Base-by-base conservation (phyloP, 73 alveolate genomes). In the Effrenium voratum region DNA sequence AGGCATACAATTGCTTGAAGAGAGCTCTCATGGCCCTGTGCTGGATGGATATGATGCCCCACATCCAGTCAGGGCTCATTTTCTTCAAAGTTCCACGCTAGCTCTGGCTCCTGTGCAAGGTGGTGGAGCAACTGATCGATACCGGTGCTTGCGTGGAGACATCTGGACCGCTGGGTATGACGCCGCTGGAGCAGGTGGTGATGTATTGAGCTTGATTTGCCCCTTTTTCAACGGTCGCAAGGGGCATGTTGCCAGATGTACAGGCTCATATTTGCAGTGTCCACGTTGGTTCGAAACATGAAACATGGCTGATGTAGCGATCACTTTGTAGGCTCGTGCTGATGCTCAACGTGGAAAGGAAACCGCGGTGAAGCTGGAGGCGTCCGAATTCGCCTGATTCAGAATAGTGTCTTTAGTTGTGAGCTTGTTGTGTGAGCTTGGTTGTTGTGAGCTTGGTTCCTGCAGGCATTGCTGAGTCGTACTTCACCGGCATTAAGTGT, bases 131-230 rank as follows among this genome's bases (percentile, higher is more conserved):
- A 30, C 38, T 84, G 79, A 55, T 84, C 44, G 80, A 84, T 12
- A 59, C 60, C 5, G 93, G 93, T 16, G 93, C 93, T 57, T 84
- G 93, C 38, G 80, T 52, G 30, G 93, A 84, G 32, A 60, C 68
- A 19, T 55, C 81, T 3, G 93, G 93, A 80, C 93, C 93, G 1
- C 28, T 59, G 43, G 93, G 93, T 44, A 41, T 57, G 30, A 84
- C 60, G 30, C 93, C 93, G 15, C 68, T 70, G 81, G 81, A 84
- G 93, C 77, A 84, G 63, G 93, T 76, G 10, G 8, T 55, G n/a
- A n/a, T n/a, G n/a, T n/a, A n/a, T n/a, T n/a, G n/a, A n/a, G n/a
- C n/a, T n/a, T n/a, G n/a, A n/a, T n/a, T n/a, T n/a, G n/a, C n/a
- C n/a, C n/a, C n/a, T n/a, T n/a, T n/a, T n/a, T n/a, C n/a, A n/a